Evolutionary conservation across 108 stramenopile genomes (phyloP).

Genomic region (Epithemia pelagica): DNA sequence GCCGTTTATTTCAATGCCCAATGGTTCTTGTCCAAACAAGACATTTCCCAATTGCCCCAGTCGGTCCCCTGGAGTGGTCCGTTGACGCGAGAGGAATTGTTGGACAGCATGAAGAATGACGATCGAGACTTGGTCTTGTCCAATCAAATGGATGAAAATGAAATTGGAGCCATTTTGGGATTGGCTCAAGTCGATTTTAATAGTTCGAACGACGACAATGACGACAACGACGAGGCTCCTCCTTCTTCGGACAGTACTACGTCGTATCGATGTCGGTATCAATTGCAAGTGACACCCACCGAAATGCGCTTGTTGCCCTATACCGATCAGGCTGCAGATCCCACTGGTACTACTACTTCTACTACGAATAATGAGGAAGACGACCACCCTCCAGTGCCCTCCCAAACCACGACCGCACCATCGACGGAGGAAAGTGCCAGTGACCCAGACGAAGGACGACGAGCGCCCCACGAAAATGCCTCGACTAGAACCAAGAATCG

Average conservation of each 20-base stretch:
- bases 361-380: background rate
- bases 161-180: conserved; percentile 43
- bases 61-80: background rate
- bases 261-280: background rate
- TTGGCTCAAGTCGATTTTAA: conserved; percentile 10
- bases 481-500: background rate
- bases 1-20: background rate
- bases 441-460: background rate
- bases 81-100: background rate
- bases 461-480: background rate
- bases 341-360: background rate
- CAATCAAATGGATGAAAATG: conserved; percentile 59
- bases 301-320: background rate
- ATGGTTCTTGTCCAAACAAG: background rate
- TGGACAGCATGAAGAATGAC: background rate
- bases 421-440: background rate
- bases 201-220: background rate
- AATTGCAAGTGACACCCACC: background rate
- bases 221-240: background rate
- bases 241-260: background rate
- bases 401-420: background rate
- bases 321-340: background rate
- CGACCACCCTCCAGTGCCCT: background rate
- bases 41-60: background rate
- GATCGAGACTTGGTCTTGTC: conserved; percentile 47